Percentiles rank a stretch among this genome's conserved stretches.
Evolutionary conservation across 139 green algal genomes (phyloP).

Genomic region (Micractinium sp.): DNA sequence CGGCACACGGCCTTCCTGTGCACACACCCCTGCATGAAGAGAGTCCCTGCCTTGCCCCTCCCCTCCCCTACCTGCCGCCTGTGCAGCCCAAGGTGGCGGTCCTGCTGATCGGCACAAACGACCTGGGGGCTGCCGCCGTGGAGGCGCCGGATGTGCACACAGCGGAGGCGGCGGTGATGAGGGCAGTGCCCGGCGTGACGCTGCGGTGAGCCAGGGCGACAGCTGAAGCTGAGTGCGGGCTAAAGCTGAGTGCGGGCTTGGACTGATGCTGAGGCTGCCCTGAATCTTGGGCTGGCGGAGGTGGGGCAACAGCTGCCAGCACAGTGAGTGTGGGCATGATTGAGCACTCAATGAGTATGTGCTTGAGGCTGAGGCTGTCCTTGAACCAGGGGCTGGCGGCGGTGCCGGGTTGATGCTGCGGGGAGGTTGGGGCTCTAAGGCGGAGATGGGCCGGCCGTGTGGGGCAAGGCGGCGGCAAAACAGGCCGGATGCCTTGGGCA

Average conservation of each 20-base stretch:
- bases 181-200: constrained; percentile 21
- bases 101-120: not conserved
- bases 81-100: constrained; percentile 27
- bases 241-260: too few species aligned
- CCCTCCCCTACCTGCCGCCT: not conserved
- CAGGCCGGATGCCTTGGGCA: too few species aligned
- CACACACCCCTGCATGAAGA: not conserved
- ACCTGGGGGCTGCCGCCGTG: constrained; percentile 26
- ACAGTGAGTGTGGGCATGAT: too few species aligned
- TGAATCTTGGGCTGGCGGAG: too few species aligned
- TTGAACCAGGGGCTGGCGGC: too few species aligned
- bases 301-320: too few species aligned
- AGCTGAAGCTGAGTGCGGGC: too few species aligned
- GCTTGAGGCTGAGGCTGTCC: too few species aligned
- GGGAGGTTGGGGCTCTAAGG: not conserved
- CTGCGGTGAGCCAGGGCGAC: constrained; percentile 4
- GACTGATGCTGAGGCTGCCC: too few species aligned
- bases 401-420: not conserved
- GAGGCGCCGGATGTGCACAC: constrained; percentile 6
- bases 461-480: too few species aligned
- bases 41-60: not conserved
- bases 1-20: constrained; percentile 38
- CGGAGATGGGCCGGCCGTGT: too few species aligned
- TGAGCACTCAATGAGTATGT: too few species aligned
- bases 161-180: constrained; percentile 19